Evolutionary conservation across 345 rosid species (phyloP).

Genomic region (Viola odorata): DNA sequence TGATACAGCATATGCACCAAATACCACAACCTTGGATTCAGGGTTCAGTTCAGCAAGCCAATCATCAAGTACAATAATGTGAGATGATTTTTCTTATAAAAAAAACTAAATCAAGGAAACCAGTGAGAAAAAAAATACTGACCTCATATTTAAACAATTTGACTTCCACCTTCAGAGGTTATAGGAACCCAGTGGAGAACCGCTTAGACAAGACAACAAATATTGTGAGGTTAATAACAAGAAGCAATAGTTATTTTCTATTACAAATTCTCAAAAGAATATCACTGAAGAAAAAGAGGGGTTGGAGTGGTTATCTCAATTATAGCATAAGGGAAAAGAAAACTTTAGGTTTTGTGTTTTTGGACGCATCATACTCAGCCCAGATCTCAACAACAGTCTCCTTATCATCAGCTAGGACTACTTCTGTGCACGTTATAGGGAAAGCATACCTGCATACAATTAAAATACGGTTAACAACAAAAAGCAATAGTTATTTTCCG

Average conservation of each 20-base stretch:
- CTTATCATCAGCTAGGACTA: constrained; percentile 64
- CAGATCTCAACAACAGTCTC: constrained; percentile 65
- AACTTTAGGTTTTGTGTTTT: constrained; percentile 88
- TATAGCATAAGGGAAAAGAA: neutral
- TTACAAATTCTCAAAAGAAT: neutral
- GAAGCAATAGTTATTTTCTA: neutral
- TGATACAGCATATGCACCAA: constrained; percentile 59
- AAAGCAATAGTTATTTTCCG: neutral
- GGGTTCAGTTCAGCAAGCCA: constrained; percentile 82
- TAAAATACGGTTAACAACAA: neutral
- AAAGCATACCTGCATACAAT: constrained; percentile 8
- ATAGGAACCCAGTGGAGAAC: constrained; percentile 94
- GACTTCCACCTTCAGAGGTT: constrained; percentile 80
- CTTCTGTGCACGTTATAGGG: constrained; percentile 65
- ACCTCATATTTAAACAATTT: constrained; percentile 89
- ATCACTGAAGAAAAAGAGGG: constrained; percentile 29
- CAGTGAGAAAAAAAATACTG: neutral
- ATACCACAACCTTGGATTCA: constrained; percentile 54
- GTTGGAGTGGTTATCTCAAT: neutral
- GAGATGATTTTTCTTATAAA: constrained; percentile 1
- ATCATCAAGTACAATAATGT: constrained; percentile 40
- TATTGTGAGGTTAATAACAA: neutral
- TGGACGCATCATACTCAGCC: constrained; percentile 82
- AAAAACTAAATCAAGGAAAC: neutral
- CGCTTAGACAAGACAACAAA: constrained; percentile 42